Evolutionary conservation across 164 flowering plant genomes (phyloP).

Genomic region (Pachysandra terminalis): DNA sequence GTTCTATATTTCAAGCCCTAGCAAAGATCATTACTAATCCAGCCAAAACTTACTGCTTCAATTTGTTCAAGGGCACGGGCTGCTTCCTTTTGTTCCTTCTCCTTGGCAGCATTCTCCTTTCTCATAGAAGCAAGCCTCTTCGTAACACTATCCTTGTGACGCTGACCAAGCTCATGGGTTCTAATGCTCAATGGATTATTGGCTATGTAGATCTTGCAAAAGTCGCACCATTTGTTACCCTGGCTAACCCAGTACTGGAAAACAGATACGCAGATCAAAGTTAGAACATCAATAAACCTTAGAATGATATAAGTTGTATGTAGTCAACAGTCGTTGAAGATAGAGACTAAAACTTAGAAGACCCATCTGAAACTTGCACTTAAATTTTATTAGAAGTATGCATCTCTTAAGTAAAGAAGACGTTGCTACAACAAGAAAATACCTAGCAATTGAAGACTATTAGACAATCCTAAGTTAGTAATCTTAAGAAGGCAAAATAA

Average conservation of each 20-base stretch:
- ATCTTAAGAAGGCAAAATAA: not conserved
- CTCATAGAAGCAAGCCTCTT: slow-evolving; percentile 70
- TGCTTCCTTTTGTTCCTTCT: slow-evolving; percentile 73
- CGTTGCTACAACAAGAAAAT: not conserved
- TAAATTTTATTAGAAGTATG: not conserved
- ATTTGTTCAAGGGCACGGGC: slow-evolving; percentile 76
- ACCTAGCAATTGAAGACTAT: no score
- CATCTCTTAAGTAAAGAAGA: not conserved
- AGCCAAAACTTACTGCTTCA: slow-evolving; percentile 72
- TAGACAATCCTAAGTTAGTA: not conserved
- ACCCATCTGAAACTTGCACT: not conserved
- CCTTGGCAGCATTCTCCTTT: slow-evolving; percentile 70
- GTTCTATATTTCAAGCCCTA: not conserved
- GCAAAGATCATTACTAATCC: not conserved
- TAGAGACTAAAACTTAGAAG: not conserved
- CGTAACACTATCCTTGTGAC: slow-evolving; percentile 85
- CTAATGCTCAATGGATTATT: slow-evolving; percentile 84
- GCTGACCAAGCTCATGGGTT: slow-evolving; percentile 90
- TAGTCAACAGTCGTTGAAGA: not conserved
- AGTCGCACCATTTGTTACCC: slow-evolving; percentile 97
- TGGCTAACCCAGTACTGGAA: slow-evolving; percentile 94
- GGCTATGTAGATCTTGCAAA: slow-evolving; percentile 88
- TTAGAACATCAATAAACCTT: not conserved
- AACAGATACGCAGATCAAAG: slow-evolving; percentile 14
- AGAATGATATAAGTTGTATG: not conserved